phyloP scores from a whole-genome alignment of 768 basidiomycete genomes.

The Trametes cubensis region DNA sequence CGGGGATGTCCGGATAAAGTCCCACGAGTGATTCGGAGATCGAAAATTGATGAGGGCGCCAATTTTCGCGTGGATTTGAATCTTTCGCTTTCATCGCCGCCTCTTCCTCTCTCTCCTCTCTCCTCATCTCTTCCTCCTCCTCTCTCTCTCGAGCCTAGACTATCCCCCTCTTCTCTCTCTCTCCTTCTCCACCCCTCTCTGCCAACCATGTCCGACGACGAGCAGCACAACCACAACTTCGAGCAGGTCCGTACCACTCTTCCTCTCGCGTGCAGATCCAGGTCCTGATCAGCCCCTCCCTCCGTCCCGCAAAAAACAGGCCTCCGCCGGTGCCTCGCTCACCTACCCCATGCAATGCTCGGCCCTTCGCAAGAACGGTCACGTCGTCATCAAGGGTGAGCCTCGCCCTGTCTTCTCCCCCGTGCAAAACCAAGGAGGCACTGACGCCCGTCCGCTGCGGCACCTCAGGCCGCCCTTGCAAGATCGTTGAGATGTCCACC shows the following conservation, averaged over 20 bases:
- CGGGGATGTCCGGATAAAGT: constrained; percentile 32
- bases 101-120: constrained; percentile 16
- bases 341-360: constrained; percentile 95
- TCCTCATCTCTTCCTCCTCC: constrained; percentile 11
- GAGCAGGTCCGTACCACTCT: constrained; percentile 60
- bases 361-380: constrained; percentile 88
- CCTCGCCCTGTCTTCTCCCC: background rate
- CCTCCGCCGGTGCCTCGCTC: constrained; percentile 71
- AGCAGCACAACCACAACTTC: constrained; percentile 83
- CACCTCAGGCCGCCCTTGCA: constrained; percentile 83
- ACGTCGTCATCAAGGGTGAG: constrained; percentile 92
- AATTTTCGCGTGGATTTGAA: constrained; percentile 23
- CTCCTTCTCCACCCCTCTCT: constrained; percentile 33
- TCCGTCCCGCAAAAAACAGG: constrained; percentile 42
- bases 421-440: background rate
- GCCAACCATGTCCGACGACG: constrained; percentile 84
- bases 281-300: constrained; percentile 9
- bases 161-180: constrained; percentile 31
- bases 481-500: constrained; percentile 99
- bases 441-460: constrained; percentile 4
- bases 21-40: constrained; percentile 42
- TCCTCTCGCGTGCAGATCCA: constrained; percentile 10
- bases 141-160: constrained; percentile 24
- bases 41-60: constrained; percentile 36
- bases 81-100: constrained; percentile 12